Evolutionary conservation across 192 early-diverging fungal genomes (phyloP).

Genomic region (Kickxella alabastrina): DNA sequence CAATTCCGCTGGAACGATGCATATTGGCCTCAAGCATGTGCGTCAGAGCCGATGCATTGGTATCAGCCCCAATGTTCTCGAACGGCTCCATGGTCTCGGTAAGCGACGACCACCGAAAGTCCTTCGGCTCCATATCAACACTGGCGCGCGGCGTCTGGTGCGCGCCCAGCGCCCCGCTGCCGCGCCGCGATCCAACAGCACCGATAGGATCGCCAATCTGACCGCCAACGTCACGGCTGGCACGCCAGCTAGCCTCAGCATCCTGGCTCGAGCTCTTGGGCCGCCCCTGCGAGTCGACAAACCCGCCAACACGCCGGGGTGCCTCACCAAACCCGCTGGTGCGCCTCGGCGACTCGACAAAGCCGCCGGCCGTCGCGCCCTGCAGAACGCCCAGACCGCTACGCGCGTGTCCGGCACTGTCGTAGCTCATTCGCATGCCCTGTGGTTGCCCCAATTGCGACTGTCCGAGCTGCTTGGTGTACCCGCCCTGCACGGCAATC

Average conservation of each 20-base stretch:
- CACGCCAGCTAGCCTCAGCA: slow-evolving; percentile 40
- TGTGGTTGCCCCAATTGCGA: background rate
- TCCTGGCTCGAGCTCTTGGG: slow-evolving; percentile 48
- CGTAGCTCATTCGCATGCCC: slow-evolving; percentile 38
- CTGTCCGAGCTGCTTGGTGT: slow-evolving; percentile 29
- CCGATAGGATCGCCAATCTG: slow-evolving; percentile 18
- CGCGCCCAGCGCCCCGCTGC: slow-evolving; percentile 31
- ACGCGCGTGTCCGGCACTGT: slow-evolving; percentile 12
- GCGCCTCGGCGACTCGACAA: too few relatives aligned
- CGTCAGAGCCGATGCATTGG: slow-evolving; percentile 23
- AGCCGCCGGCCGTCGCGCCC: slow-evolving; percentile 17
- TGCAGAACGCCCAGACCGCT: too few relatives aligned
- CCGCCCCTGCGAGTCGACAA: slow-evolving; percentile 3
- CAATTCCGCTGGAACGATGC: slow-evolving; percentile 44
- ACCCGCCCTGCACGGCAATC: slow-evolving; percentile 31
- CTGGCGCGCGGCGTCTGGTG: slow-evolving; percentile 45
- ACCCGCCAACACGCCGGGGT: slow-evolving; percentile 5
- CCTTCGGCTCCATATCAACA: slow-evolving; percentile 50
- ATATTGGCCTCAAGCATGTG: slow-evolving; percentile 39
- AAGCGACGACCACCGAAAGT: slow-evolving; percentile 49
- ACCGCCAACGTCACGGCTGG: slow-evolving; percentile 7
- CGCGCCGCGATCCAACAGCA: slow-evolving; percentile 30
- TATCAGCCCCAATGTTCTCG: slow-evolving; percentile 31
- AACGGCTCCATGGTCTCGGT: slow-evolving; percentile 44
- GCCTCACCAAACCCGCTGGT: too few relatives aligned